Evolutionary conservation across 768 basidiomycete genomes (phyloP).

Genomic region (Lyophyllum shimeji): DNA sequence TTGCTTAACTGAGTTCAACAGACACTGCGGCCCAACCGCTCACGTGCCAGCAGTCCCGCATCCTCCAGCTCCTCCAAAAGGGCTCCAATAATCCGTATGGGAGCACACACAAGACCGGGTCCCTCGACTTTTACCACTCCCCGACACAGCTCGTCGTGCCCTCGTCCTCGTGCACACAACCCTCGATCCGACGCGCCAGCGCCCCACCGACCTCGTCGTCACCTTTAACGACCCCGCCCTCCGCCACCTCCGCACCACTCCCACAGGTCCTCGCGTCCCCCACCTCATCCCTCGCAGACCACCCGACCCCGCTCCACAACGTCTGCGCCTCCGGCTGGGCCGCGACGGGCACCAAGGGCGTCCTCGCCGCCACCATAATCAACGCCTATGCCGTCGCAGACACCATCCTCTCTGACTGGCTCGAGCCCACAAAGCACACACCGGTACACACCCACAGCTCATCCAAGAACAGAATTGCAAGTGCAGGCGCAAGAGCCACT

Average conservation of each 20-base stretch:
- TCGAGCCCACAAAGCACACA: no score
- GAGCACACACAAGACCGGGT: conserved; percentile 67
- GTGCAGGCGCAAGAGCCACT: no score
- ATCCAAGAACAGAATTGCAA: no score
- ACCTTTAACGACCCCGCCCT: conserved; percentile 67
- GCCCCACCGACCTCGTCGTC: conserved; percentile 75
- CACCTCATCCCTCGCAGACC: no score
- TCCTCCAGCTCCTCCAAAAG: conserved; percentile 62
- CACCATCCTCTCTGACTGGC: conserved; percentile 61
- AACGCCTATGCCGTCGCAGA: conserved; percentile 83
- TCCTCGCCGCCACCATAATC: conserved; percentile 92
- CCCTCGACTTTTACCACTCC: conserved; percentile 78
- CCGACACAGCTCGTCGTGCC: conserved; percentile 49
- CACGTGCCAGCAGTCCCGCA: conserved; percentile 67
- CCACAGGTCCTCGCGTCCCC: conserved; percentile 36
- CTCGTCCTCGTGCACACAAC: conserved; percentile 58
- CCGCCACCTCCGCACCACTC: conserved; percentile 53
- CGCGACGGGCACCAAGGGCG: conserved; percentile 86
- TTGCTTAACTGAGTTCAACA: no score
- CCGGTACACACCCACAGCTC: no score
- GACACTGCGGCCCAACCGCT: no score
- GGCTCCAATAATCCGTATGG: conserved; percentile 57
- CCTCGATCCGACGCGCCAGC: conserved; percentile 48
- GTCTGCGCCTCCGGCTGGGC: conserved; percentile 97
- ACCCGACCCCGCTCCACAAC: conserved; percentile 42